Conservation (phyloP, 225 moss, liverwort and hornwort genomes). For the Bryum argenteum region DNA sequence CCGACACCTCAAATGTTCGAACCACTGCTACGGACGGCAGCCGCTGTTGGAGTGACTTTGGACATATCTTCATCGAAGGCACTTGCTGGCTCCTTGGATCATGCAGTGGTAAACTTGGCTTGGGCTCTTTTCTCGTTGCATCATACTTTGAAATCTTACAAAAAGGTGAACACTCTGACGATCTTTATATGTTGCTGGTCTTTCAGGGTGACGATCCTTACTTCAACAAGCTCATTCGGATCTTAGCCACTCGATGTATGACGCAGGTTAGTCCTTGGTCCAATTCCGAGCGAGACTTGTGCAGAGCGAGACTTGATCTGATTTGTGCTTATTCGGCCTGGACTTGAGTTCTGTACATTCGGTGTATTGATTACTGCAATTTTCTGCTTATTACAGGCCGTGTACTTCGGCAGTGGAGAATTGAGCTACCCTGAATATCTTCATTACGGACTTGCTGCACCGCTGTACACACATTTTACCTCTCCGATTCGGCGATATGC, state of each 20-base stretch:
- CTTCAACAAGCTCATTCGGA: constrained; percentile 99
- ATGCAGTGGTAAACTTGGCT: constrained; percentile 62
- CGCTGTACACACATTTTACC: constrained; percentile 96
- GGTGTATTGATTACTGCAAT: neutral
- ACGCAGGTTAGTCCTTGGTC: constrained; percentile 67
- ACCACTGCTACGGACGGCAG: constrained; percentile 82
- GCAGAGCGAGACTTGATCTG: neutral
- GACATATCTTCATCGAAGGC: constrained; percentile 93
- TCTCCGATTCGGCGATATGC: constrained; percentile 99
- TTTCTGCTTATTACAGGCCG: constrained; percentile 57
- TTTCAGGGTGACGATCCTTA: constrained; percentile 84
- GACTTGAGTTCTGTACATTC: neutral
- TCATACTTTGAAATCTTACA: neutral
- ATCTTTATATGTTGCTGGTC: neutral
- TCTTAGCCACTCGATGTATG: constrained; percentile 98
- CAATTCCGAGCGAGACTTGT: neutral
- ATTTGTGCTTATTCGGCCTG: neutral
- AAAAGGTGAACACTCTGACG: constrained; percentile 22
- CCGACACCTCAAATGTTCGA: constrained; percentile 97
- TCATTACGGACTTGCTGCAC: constrained; percentile 96
- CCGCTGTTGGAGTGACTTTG: constrained; percentile 86
- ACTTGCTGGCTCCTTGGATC: constrained; percentile 94
- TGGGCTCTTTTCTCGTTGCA: constrained; percentile 2
- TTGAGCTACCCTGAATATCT: constrained; percentile 84
- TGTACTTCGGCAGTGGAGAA: constrained; percentile 96